A percentile compares a stretch with the other conserved stretches of the same genome.
Conservation (phyloP, 202 grass and related monocot genomes). For the Zizania palustris region DNA sequence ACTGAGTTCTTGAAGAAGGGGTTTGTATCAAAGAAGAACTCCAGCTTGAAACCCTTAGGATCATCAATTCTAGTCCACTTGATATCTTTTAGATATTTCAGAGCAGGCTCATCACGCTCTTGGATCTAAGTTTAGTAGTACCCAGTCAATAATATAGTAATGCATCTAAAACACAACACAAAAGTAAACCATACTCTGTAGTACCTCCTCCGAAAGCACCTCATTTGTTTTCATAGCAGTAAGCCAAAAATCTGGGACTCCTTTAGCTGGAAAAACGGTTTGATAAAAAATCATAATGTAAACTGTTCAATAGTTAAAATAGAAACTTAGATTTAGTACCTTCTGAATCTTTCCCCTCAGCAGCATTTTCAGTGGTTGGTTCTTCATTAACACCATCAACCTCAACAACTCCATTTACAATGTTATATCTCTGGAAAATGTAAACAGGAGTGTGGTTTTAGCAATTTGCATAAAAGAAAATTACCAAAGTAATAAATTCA, state of each 20-base stretch:
- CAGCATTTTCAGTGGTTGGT: constrained; percentile 48
- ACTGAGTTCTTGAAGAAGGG: constrained; percentile 93
- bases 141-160: not conserved
- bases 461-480: not conserved
- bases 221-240: constrained; percentile 96
- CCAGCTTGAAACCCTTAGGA: constrained; percentile 95
- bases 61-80: constrained; percentile 86
- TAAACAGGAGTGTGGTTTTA: not conserved
- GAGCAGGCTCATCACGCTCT: constrained; percentile 79
- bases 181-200: not conserved
- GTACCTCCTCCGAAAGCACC: constrained; percentile 79
- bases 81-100: constrained; percentile 97
- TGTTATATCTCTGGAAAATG: constrained; percentile 68
- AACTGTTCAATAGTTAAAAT: constrained; percentile 1
- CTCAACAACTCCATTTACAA: constrained; percentile 91
- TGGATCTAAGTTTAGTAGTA: constrained; percentile 63
- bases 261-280: constrained; percentile 66
- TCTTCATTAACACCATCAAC: constrained; percentile 62
- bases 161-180: not conserved
- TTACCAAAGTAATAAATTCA: not conserved
- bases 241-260: constrained; percentile 94
- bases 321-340: constrained; percentile 39
- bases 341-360: constrained; percentile 56
- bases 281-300: constrained; percentile 34
- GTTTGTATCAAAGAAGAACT: constrained; percentile 86